phyloP scores from a whole-genome alignment of 108 stramenopile species.

The Cyclostephanos tholiformis region DNA sequence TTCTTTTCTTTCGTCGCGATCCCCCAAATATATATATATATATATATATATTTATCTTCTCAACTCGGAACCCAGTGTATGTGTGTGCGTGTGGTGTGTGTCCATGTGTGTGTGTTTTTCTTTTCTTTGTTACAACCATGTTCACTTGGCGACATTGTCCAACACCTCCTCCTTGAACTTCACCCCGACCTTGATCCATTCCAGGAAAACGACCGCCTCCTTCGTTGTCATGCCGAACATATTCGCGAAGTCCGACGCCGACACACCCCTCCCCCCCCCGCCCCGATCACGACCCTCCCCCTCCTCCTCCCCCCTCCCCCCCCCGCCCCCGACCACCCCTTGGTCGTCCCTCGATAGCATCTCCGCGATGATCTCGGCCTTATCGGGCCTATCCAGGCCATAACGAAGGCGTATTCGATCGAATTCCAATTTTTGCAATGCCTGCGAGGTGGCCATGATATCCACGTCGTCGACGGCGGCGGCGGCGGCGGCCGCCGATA shows the following conservation, averaged over 20 bases:
- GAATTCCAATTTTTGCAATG: slow-evolving; percentile 70
- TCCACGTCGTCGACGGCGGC: slow-evolving; percentile 50
- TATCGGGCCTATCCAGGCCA: slow-evolving; percentile 51
- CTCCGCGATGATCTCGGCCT: slow-evolving; percentile 59
- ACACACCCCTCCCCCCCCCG: no score
- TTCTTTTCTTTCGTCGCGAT: no score
- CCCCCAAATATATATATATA: no score
- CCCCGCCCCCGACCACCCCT: slow-evolving; percentile 58
- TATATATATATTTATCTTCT: no score
- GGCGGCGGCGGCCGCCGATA: no score
- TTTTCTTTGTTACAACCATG: no score
- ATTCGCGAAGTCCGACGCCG: slow-evolving; percentile 64
- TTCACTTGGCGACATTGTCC: no score
- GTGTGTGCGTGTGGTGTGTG: no score
- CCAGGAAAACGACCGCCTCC: slow-evolving; percentile 80
- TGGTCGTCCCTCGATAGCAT: slow-evolving; percentile 33
- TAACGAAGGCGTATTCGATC: slow-evolving; percentile 64
- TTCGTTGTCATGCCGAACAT: slow-evolving; percentile 67
- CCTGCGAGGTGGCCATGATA: slow-evolving; percentile 61
- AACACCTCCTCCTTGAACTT: slow-evolving; percentile 72
- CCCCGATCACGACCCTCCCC: no score
- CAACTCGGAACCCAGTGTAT: no score
- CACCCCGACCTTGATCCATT: slow-evolving; percentile 80
- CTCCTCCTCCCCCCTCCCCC: slow-evolving; percentile 46
- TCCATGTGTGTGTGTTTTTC: no score